phyloP scores from a whole-genome alignment of 345 rosid species.

The Ricinus communis region DNA sequence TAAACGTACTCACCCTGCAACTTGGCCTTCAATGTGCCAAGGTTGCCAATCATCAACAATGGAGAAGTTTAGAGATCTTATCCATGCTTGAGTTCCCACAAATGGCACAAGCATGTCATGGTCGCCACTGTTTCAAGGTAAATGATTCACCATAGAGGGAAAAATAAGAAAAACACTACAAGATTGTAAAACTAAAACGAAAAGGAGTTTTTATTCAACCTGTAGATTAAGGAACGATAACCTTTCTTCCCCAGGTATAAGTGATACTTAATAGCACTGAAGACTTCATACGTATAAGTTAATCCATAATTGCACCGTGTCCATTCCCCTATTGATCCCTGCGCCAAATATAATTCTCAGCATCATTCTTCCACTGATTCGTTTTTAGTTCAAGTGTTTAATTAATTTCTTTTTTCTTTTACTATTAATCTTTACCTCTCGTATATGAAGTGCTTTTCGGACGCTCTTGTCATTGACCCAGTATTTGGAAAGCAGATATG shows the following conservation, averaged over 20 bases:
- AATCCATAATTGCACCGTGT: not conserved
- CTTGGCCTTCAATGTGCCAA: constrained; percentile 30
- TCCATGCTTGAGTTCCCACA: constrained; percentile 34
- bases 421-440: constrained; percentile 33
- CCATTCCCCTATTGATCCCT: constrained; percentile 6
- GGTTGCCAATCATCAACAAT: constrained; percentile 28
- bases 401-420: not conserved
- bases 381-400: not conserved
- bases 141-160: not conserved
- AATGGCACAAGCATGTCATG: constrained; percentile 31
- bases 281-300: not conserved
- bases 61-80: constrained; percentile 27
- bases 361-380: not conserved
- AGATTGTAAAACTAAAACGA: not conserved
- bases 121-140: constrained; percentile 31
- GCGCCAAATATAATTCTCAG: not conserved
- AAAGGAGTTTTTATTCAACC: not conserved
- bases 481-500: constrained; percentile 30
- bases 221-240: constrained; percentile 12
- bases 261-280: constrained; percentile 5
- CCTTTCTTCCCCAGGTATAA: not conserved
- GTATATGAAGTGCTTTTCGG: constrained; percentile 37
- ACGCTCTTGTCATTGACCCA: constrained; percentile 46
- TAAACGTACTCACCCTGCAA: constrained; percentile 24
- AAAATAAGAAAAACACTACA: not conserved